Evolutionary conservation across 2,329 filamentous ascomycete species (phyloP), one percentile per base, ranked within the genome.

Genomic region (Fonsecaea pedrosoi): DNA sequence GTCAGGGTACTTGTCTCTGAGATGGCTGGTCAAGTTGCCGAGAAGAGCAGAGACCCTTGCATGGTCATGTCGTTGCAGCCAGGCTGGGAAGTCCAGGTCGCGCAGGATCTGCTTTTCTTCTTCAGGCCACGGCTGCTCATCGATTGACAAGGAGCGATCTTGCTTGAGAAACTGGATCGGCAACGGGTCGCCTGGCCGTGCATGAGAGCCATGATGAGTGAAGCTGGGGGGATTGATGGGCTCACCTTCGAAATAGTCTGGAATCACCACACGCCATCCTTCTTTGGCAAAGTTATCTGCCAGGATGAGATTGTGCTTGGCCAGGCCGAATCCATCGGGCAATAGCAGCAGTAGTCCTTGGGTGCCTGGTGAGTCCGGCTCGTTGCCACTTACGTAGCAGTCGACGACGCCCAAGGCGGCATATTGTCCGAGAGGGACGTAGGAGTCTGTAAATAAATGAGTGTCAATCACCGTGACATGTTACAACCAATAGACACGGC

Each of bases 181-280:
- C 21, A 66, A 40, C 50, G 40, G n/a, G 10, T 66, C 64, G 2
- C 56, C 56, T 42, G 12, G 38, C 15, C 38, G 15, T 13, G 38
- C 15, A 42, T 42, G 12, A 42, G 38, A 42, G 3, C 15, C 5
- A 15, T 42, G 4, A 12, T 12, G 38, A 13, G 18, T 40, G 32
- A 21, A 21, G 35, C n/a, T 21, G 18, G 18, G 15, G 18, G 12
- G 15, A 5, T 5, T 57, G 34, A 40, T 57, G 32, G 32, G 55
- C 55, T n/a, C 8, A 56, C 63, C 57, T 62, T 66, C 58, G 25
- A 61, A 66, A 42, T 66, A 66, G 53, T 66, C 64, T 21, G 64
- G 64, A 3, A 66, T n/a, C 10, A 66, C 50, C 10, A 53, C 40
- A 3, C 25, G 50, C 32, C 35, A 56, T 25, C 64, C 64, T 25